Evolutionary conservation across 768 basidiomycete genomes (phyloP), one percentile per base, ranked within the genome.

Genomic region (Tricholoma terreum): DNA sequence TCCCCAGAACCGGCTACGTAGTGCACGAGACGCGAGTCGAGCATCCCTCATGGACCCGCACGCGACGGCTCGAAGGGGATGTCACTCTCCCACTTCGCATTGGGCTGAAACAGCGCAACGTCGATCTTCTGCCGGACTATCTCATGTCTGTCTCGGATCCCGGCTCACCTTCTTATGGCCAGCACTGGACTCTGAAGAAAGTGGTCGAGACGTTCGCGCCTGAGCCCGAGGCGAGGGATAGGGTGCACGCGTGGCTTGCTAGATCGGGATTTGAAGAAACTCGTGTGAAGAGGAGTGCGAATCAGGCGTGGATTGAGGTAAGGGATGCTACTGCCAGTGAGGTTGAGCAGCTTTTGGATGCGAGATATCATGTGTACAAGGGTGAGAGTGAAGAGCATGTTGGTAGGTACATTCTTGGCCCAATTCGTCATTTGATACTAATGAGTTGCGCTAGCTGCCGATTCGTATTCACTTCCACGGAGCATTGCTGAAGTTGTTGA

Each of bases 81-180:
- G 43, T 63, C 1, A 35, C 57, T 33, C 58, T 75, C 11, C 74
- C 73, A 2, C 61, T 77, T 10, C 69, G 70, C 27, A 67, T 77
- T 35, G 74, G 65, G 2, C 69, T 77, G 48, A 69, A 67, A 43
- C 76, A 77, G 61, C 53, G 54, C 15, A 72, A 75, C 59, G 57
- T 74, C 14, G 61, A 71, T 22, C 42, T 54, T 6, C 64, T 75
- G 30, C 67, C 72, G 4, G 61, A 67, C 8, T 56, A 65, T 15
- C 66, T 77, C 35, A 58, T 71, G 30, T 63, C 71, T 10, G 67
- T 77, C 8, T 70, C 75, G 5, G 65, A 76, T 55, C 76, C 76
- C 3, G 49, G 59, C n/a, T 74, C 73, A 9, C 67, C 72, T 1
- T 59, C 61, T 2, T 77, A 72, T 46, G 71, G 72, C 8, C 55